Evolutionary conservation across 2,329 filamentous ascomycete genomes (phyloP).

Genomic region (Fusarium albidum): DNA sequence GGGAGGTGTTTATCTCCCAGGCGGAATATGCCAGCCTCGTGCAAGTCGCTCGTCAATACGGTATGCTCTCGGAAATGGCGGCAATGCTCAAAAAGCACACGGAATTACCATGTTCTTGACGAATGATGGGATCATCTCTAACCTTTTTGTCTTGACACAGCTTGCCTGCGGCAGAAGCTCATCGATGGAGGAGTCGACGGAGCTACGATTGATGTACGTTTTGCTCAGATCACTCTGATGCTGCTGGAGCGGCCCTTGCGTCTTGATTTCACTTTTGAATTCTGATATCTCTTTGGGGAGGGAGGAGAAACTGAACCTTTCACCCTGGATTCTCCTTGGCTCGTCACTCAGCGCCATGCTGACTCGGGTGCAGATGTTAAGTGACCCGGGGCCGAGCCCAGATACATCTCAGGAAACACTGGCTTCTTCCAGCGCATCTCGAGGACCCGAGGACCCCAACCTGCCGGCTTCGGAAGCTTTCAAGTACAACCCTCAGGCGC

Average conservation of each 20-base stretch:
- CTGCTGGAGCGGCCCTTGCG: no score
- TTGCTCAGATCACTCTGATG: background rate
- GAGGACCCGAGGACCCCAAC: background rate
- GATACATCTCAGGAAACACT: background rate
- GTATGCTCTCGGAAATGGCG: slow-evolving; percentile 48
- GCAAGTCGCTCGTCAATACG: slow-evolving; percentile 59
- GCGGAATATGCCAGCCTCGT: slow-evolving; percentile 69
- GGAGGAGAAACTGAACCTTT: no score
- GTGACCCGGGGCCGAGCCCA: slow-evolving; percentile 6
- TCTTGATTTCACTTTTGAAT: no score
- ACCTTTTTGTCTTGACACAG: slow-evolving; percentile 18
- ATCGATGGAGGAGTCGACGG: slow-evolving; percentile 57
- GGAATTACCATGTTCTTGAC: background rate
- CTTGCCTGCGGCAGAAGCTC: slow-evolving; percentile 52
- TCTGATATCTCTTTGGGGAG: no score
- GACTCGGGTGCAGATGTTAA: slow-evolving; percentile 17
- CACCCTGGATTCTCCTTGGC: background rate
- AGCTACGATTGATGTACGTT: slow-evolving; percentile 55
- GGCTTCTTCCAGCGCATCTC: no score
- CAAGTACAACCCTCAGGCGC: background rate
- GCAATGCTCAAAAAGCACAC: background rate
- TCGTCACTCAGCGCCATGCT: background rate
- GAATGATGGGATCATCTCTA: background rate
- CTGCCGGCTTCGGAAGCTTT: background rate
- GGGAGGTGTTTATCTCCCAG: slow-evolving; percentile 63